phyloP scores from a whole-genome alignment of 495 filamentous ascomycete species.

The Neurospora intermedia region DNA sequence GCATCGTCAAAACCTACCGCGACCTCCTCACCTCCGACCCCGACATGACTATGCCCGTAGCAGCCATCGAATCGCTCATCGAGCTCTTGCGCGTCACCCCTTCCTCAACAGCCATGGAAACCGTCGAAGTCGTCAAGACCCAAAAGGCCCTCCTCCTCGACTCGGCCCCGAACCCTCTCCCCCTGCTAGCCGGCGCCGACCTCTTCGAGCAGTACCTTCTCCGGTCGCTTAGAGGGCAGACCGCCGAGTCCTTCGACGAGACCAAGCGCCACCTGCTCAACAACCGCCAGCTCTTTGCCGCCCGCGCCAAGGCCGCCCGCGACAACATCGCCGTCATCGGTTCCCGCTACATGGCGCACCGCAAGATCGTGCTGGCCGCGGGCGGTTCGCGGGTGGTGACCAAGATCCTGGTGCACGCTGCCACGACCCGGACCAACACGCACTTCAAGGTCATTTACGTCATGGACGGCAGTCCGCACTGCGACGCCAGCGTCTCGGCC shows the following conservation, averaged over 20 bases:
- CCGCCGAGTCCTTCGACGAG: conserved; percentile 57
- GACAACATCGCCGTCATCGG: conserved; percentile 73
- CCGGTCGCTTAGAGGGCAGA: conserved; percentile 37
- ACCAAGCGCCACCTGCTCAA: conserved; percentile 71
- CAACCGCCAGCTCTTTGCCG: conserved; percentile 76
- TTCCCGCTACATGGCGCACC: conserved; percentile 63
- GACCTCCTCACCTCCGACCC: conserved; percentile 50
- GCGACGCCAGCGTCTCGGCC: conserved; percentile 50
- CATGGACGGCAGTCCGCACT: conserved; percentile 41
- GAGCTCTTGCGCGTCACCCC: conserved; percentile 64
- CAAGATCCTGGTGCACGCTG: conserved; percentile 61
- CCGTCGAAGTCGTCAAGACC: conserved; percentile 68
- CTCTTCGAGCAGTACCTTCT: conserved; percentile 92
- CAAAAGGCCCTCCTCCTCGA: conserved; percentile 56
- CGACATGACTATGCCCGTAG: conserved; percentile 88
- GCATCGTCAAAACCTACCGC: conserved; percentile 45
- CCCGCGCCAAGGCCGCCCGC: conserved; percentile 74
- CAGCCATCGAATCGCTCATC: conserved; percentile 88
- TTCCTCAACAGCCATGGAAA: conserved; percentile 78
- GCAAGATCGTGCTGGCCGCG: conserved; percentile 72
- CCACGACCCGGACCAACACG: conserved; percentile 41
- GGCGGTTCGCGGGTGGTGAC: conserved; percentile 78
- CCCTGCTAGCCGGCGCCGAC: conserved; percentile 86
- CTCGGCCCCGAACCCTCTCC: conserved; percentile 74
- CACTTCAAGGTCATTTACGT: conserved; percentile 85